A percentile compares a stretch with the other conserved stretches of the same genome.
phyloP scores from a whole-genome alignment of 164 flowering plant species.

The Warburgia ugandensis region DNA sequence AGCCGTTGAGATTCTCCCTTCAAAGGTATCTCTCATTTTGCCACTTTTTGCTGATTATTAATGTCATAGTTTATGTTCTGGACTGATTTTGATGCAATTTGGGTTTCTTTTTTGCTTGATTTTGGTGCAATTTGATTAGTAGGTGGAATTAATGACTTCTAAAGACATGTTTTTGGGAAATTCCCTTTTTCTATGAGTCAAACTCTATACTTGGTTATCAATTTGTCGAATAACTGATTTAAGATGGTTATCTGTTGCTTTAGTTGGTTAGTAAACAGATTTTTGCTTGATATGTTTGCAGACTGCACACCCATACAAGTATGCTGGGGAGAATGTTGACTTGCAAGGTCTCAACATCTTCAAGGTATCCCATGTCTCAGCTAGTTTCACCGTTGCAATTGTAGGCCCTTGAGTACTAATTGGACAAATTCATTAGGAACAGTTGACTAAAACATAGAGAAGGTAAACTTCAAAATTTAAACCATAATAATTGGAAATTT shows the following conservation, averaged over 20 bases:
- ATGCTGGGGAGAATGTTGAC: conserved; percentile 73
- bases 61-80: neutral
- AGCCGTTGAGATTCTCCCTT: conserved; percentile 87
- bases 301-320: conserved; percentile 61
- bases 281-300: conserved; percentile 16
- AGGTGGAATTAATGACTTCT: too few relatives aligned
- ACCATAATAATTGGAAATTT: too few relatives aligned
- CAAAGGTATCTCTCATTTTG: conserved; percentile 41
- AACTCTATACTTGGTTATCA: too few relatives aligned
- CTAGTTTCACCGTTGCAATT: neutral
- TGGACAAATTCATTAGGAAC: neutral
- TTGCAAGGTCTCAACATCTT: conserved; percentile 59
- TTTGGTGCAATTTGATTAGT: too few relatives aligned
- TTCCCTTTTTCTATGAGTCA: too few relatives aligned
- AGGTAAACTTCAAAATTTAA: neutral
- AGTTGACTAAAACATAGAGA: neutral
- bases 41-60: neutral
- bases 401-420: neutral
- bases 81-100: neutral
- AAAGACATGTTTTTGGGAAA: too few relatives aligned
- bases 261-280: neutral
- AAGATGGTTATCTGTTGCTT: neutral
- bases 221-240: too few relatives aligned
- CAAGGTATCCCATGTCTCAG: conserved; percentile 43
- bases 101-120: neutral